Percentiles rank a stretch among this genome's conserved stretches.
Conservation (phyloP, 176 grass and related monocot species). For the Phoenix dactylifera region DNA sequence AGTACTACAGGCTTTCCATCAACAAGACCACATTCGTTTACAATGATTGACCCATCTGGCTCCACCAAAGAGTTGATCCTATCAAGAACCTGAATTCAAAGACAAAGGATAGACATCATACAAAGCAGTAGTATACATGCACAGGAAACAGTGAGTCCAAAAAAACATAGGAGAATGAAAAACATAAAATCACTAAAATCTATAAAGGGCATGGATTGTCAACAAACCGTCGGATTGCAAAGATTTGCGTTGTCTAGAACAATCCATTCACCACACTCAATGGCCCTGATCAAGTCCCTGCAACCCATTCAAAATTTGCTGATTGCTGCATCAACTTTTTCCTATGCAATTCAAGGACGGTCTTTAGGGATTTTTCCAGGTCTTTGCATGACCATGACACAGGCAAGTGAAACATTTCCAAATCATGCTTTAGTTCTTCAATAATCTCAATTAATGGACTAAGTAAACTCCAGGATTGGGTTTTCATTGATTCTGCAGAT, state of each 20-base stretch:
- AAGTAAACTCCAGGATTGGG: conserved; percentile 35
- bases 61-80: conserved; percentile 95
- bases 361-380: conserved; percentile 44
- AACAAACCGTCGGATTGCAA: conserved; percentile 83
- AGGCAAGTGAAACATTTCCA: conserved; percentile 44
- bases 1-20: conserved; percentile 65
- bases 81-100: conserved; percentile 64
- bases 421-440: conserved; percentile 57
- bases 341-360: conserved; percentile 42
- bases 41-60: conserved; percentile 69
- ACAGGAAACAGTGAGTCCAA: not conserved
- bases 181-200: conserved; percentile 1
- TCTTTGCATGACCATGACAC: conserved; percentile 47
- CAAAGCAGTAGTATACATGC: not conserved
- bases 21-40: conserved; percentile 93
- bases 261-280: conserved; percentile 82
- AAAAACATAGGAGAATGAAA: conserved; percentile 12
- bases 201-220: conserved; percentile 5
- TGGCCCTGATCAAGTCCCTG: conserved; percentile 75
- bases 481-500: conserved; percentile 34
- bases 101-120: conserved; percentile 20
- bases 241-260: conserved; percentile 96
- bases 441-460: conserved; percentile 53
- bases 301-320: conserved; percentile 83
- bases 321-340: conserved; percentile 41